Percentiles rank a stretch among this genome's conserved stretches.
Conservation (phyloP, 2,329 filamentous ascomycete genomes). For the Metarhizium guizhouense region DNA sequence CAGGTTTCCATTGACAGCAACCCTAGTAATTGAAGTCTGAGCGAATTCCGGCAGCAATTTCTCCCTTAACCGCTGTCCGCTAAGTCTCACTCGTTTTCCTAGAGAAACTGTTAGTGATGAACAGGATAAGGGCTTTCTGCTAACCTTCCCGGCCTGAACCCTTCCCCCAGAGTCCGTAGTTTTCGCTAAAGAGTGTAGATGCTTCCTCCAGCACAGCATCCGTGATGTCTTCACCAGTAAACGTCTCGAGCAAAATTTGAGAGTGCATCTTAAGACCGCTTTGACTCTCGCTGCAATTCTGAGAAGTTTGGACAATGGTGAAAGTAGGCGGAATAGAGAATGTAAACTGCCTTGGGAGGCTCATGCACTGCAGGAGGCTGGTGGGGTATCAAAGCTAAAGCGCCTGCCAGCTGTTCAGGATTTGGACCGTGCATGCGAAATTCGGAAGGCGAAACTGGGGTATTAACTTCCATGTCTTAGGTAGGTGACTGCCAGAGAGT, state of each 20-base stretch:
- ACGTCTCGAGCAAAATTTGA: background rate
- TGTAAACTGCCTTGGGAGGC: no score
- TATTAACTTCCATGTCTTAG: no score
- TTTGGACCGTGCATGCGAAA: no score
- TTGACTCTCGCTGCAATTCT: no score
- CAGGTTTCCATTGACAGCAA: conserved; percentile 15
- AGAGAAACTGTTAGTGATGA: background rate
- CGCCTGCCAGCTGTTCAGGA: no score
- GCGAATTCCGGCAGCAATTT: background rate
- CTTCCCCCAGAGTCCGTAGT: conserved; percentile 21
- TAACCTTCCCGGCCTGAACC: background rate
- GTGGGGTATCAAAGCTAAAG: no score
- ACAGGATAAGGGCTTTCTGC: background rate
- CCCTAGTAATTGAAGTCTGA: conserved; percentile 18
- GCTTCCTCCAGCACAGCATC: conserved; percentile 27
- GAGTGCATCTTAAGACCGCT: no score
- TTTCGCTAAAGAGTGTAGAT: conserved; percentile 26
- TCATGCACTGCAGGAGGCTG: no score
- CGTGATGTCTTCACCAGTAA: conserved; percentile 14
- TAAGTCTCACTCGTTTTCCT: background rate
- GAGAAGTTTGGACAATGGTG: no score
- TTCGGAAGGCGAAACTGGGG: no score
- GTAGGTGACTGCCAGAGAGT: no score
- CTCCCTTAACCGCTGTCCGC: background rate
- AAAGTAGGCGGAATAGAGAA: no score